Evolutionary conservation across 2,329 filamentous ascomycete species (phyloP).

Genomic region (Cercospora canescens): DNA sequence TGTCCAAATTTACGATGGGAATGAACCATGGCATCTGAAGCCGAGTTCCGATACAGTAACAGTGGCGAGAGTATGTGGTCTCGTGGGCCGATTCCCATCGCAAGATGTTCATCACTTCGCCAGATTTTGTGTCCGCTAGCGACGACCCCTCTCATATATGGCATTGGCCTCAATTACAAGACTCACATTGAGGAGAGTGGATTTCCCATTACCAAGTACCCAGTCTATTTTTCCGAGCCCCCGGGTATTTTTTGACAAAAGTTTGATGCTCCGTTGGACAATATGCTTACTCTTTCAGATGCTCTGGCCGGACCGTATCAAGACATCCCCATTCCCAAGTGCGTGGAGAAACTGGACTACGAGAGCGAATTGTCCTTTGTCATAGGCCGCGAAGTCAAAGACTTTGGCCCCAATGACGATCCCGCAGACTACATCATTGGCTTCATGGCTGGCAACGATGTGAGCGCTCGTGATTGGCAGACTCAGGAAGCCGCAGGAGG

Average conservation of each 20-base stretch:
- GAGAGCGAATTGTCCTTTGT: constrained; percentile 76
- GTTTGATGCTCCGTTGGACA: neutral
- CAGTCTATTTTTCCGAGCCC: neutral
- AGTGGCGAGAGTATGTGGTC: neutral
- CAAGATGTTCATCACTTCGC: neutral
- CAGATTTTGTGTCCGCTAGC: neutral
- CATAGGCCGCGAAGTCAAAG: constrained; percentile 65
- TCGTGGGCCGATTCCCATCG: too few relatives aligned
- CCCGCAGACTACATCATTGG: constrained; percentile 72
- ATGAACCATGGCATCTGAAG: neutral
- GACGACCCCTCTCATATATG: neutral
- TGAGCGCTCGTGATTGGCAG: constrained; percentile 70
- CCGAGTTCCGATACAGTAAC: neutral
- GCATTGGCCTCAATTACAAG: constrained; percentile 61
- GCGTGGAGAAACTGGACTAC: constrained; percentile 64
- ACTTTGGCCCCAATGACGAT: constrained; percentile 59
- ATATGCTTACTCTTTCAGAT: neutral
- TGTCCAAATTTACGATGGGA: neutral
- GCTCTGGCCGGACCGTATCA: neutral
- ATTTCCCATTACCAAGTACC: neutral
- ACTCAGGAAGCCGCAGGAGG: neutral
- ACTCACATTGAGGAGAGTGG: constrained; percentile 45
- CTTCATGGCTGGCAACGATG: constrained; percentile 73
- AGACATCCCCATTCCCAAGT: neutral
- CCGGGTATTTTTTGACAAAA: neutral